phyloP scores from a whole-genome alignment of 2,329 filamentous ascomycete genomes.

The Drechmeria coniospora region DNA sequence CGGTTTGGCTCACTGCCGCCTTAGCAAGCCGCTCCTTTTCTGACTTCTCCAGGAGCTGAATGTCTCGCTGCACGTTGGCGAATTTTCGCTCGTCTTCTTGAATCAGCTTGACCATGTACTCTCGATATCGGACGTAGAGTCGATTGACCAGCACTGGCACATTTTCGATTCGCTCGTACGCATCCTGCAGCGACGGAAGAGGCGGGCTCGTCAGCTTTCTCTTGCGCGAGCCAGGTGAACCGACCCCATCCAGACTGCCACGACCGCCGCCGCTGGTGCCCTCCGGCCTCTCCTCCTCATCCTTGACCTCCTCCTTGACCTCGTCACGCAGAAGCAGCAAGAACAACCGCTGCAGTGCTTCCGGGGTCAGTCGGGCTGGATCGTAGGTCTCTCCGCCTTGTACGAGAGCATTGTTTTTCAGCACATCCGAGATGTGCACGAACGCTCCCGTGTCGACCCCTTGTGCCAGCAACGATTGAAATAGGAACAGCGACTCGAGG shows the following conservation, averaged over 20 bases:
- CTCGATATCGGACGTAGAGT: slow-evolving; percentile 61
- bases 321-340: slow-evolving; percentile 63
- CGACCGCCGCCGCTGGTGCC: too few species aligned
- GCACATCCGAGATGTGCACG: slow-evolving; percentile 53
- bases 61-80: slow-evolving; percentile 47
- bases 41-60: slow-evolving; percentile 47
- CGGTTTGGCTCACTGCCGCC: slow-evolving; percentile 19
- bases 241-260: slow-evolving; percentile 26
- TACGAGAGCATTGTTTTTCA: slow-evolving; percentile 61
- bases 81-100: slow-evolving; percentile 58
- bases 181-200: slow-evolving; percentile 50
- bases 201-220: slow-evolving; percentile 56
- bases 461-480: slow-evolving; percentile 59
- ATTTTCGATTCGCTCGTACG: slow-evolving; percentile 48
- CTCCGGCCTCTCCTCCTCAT: too few species aligned
- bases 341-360: slow-evolving; percentile 68
- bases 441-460: slow-evolving; percentile 53
- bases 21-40: slow-evolving; percentile 21
- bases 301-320: slow-evolving; percentile 34
- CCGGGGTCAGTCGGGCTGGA: slow-evolving; percentile 55
- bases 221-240: slow-evolving; percentile 49
- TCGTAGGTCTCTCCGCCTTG: slow-evolving; percentile 58
- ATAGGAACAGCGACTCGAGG: slow-evolving; percentile 74
- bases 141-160: slow-evolving; percentile 56
- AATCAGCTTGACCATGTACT: slow-evolving; percentile 54